A percentile compares a stretch with the other conserved stretches of the same genome.
Conservation (phyloP, 768 basidiomycete species). For the Tricholoma sp. region DNA sequence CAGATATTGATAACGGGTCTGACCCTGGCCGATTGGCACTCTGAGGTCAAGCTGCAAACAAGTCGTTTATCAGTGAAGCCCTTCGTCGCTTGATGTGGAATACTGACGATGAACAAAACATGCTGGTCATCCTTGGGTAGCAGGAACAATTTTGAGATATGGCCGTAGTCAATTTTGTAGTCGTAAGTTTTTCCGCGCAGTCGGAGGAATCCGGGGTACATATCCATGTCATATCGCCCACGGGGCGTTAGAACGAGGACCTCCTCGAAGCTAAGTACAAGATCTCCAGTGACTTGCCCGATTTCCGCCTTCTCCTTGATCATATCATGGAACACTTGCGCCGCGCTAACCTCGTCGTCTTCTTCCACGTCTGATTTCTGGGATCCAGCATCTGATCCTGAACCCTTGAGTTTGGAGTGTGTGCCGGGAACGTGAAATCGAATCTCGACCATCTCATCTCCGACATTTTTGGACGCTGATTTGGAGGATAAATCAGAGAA, state of each 20-base stretch:
- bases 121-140: constrained; percentile 96
- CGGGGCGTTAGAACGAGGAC: constrained; percentile 92
- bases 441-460: constrained; percentile 93
- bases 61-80: constrained; percentile 1
- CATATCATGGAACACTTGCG: constrained; percentile 93
- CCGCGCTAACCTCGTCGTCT: constrained; percentile 81
- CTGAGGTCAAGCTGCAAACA: constrained; percentile 72
- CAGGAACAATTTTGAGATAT: constrained; percentile 84
- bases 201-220: constrained; percentile 92
- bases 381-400: constrained; percentile 68
- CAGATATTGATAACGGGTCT: constrained; percentile 95
- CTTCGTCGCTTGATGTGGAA: neutral
- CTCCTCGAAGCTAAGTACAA: constrained; percentile 93
- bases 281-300: constrained; percentile 84
- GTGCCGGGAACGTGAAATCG: constrained; percentile 93
- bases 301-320: constrained; percentile 97
- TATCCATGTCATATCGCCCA: constrained; percentile 96
- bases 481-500: constrained; percentile 57
- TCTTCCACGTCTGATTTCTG: constrained; percentile 62
- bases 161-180: constrained; percentile 91
- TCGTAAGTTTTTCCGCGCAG: constrained; percentile 99
- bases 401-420: constrained; percentile 48
- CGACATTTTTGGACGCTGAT: constrained; percentile 32
- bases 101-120: constrained; percentile 88
- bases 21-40: constrained; percentile 94